phyloP scores from a whole-genome alignment of 345 rosid species.

The Mercurialis annua region DNA sequence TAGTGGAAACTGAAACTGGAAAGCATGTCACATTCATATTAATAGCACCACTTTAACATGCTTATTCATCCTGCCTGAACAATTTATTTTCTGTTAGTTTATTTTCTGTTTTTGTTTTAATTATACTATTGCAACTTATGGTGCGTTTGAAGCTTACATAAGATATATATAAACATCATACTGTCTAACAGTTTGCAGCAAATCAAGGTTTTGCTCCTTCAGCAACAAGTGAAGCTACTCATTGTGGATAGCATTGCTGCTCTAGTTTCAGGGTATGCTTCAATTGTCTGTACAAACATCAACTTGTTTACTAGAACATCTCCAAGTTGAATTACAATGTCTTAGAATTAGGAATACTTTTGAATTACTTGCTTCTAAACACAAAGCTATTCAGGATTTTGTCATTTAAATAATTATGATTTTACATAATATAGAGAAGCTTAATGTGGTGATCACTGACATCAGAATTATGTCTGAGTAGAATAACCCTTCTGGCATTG shows the following conservation, averaged over 20 bases:
- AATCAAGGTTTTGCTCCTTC: slow-evolving; percentile 68
- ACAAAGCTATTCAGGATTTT: neutral
- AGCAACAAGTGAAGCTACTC: slow-evolving; percentile 69
- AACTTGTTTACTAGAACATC: neutral
- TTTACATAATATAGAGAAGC: neutral
- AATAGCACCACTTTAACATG: neutral
- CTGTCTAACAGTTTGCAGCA: slow-evolving; percentile 54
- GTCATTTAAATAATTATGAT: neutral
- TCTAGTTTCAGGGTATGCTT: slow-evolving; percentile 69
- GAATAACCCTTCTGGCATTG: neutral
- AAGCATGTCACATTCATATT: neutral
- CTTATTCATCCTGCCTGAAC: neutral
- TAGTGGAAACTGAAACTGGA: neutral
- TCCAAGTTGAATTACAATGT: neutral
- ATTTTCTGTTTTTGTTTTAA: neutral
- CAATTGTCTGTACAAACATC: neutral
- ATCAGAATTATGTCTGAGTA: neutral
- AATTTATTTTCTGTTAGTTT: neutral
- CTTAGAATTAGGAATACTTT: neutral
- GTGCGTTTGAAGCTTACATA: neutral
- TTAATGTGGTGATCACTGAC: neutral
- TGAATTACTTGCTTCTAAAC: neutral
- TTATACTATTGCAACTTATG: neutral
- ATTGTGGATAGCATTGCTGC: slow-evolving; percentile 91
- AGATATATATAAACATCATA: slow-evolving; percentile 2